phyloP scores from a whole-genome alignment of 495 filamentous ascomycete species.

The Pyronema domesticum region DNA sequence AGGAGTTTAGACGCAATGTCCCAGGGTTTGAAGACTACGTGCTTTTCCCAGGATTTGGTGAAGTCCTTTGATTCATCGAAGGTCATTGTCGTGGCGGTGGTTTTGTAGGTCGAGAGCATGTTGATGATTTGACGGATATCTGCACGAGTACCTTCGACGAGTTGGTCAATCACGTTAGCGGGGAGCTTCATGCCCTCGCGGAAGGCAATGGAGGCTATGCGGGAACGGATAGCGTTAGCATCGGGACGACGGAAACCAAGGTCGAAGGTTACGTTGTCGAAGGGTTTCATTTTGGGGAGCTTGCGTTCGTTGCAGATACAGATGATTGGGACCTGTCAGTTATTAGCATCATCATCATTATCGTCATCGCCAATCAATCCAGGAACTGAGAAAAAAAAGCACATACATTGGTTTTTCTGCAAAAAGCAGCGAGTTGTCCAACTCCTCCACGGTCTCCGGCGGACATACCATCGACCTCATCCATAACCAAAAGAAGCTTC shows the following conservation, averaged over 20 bases:
- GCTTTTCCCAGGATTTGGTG: conserved; percentile 91
- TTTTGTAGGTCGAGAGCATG: conserved; percentile 85
- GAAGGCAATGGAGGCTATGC: conserved; percentile 86
- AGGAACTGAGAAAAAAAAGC: background rate
- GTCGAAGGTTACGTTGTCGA: conserved; percentile 67
- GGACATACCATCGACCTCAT: conserved; percentile 98
- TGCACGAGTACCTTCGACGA: conserved; percentile 84
- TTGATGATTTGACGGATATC: conserved; percentile 98
- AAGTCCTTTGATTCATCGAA: conserved; percentile 74
- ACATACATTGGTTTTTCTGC: conserved; percentile 56
- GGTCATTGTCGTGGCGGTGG: conserved; percentile 61
- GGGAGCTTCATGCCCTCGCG: conserved; percentile 79
- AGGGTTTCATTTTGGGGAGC: conserved; percentile 93
- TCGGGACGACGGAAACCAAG: conserved; percentile 79
- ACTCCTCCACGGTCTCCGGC: conserved; percentile 93
- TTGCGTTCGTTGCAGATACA: conserved; percentile 93
- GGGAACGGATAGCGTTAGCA: conserved; percentile 67
- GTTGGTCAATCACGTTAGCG: conserved; percentile 67
- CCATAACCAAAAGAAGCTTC: conserved; percentile 92
- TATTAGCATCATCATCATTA: conserved; percentile 7
- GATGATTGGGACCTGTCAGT: conserved; percentile 63
- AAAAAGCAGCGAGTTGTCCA: conserved; percentile 78
- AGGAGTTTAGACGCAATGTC: conserved; percentile 90
- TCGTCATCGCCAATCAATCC: background rate
- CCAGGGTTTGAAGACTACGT: conserved; percentile 91